Evolutionary conservation across 306 rosid genomes (phyloP), one percentile per base, ranked within the genome.

Genomic region (Medicago arabica): DNA sequence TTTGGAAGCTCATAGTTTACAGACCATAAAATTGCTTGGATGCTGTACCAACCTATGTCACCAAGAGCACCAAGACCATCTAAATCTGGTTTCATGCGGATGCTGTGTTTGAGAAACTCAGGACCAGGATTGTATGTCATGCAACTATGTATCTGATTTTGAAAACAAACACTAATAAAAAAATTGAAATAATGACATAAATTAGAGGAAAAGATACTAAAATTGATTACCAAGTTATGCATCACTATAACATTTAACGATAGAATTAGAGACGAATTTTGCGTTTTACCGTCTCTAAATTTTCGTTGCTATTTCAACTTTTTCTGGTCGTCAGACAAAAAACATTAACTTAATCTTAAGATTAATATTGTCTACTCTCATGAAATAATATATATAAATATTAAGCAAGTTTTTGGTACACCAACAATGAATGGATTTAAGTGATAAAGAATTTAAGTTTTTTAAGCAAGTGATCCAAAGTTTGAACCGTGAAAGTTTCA

Each of bases 41-140:
- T 69, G 76, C 82, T 78, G 19, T 85, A 85, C 88, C 88, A 85
- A 17, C 88, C 88, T 0, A 43, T 15, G 74, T 85, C 88, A 9
- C 88, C 88, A 0, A 85, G 15, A 14, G 85, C 83, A 17, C 88
- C 88, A 1, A 85, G 86, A 11, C 83, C 88, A 12, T 85, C 88
- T 1, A 85, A 28, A 50, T 84, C 86, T 13, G 88, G 77, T 60
- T 85, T 81, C 13, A 51, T 72, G 0, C 86, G 70, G 8, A 81
- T 85, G 71, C 69, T 67, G 49, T 67, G 7, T 8, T 55, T 66
- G 0, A 85, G 31, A 25, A 82, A 85, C 13, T 85, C 86, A 2
- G 74, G 65, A 38, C 87, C 71, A 8, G 75, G 75, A 40, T 82
- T 82, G 75, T 82, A 82, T 16, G 85, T 71, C 6, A 82, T 28